Percentiles rank a stretch among this genome's conserved stretches.
Evolutionary conservation across 164 flowering plant genomes (phyloP).

Genomic region (Euptelea pleiosperma): DNA sequence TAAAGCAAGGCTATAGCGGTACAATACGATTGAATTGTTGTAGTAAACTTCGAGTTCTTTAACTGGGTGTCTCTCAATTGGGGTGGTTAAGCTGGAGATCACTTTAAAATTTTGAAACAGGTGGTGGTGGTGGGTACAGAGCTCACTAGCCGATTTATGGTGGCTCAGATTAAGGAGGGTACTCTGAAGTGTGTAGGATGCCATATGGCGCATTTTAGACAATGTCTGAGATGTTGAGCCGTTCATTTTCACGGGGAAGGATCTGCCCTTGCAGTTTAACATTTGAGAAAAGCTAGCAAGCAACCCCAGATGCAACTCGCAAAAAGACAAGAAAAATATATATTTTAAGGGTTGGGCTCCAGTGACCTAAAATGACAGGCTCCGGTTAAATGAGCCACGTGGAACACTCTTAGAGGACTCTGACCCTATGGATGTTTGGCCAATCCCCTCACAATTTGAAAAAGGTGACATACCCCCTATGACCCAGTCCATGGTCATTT

Average conservation of each 20-base stretch:
- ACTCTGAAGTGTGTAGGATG: not conserved
- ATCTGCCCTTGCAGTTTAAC: not conserved
- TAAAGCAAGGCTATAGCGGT: constrained; percentile 4
- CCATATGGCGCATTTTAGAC: constrained; percentile 11
- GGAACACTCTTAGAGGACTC: too few relatives aligned
- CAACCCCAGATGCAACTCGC: too few relatives aligned
- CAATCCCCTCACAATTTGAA: too few relatives aligned
- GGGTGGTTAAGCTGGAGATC: constrained; percentile 7
- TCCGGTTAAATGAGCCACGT: too few relatives aligned
- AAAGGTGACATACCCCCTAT: too few relatives aligned
- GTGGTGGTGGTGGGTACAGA: not conserved
- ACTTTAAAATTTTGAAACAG: not conserved
- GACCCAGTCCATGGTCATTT: too few relatives aligned
- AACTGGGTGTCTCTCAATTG: constrained; percentile 8
- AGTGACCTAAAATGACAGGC: too few relatives aligned
- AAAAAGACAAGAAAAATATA: too few relatives aligned
- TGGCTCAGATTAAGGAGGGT: constrained; percentile 3
- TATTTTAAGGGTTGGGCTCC: too few relatives aligned
- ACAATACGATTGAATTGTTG: not conserved
- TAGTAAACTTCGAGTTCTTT: not conserved
- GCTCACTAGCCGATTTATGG: not conserved
- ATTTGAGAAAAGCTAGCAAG: too few relatives aligned
- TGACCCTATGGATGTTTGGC: too few relatives aligned
- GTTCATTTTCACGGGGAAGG: not conserved
- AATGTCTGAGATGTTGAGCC: not conserved